Evolutionary conservation across 2,329 filamentous ascomycete species (phyloP).

Genomic region (Coniochaeta sp.): DNA sequence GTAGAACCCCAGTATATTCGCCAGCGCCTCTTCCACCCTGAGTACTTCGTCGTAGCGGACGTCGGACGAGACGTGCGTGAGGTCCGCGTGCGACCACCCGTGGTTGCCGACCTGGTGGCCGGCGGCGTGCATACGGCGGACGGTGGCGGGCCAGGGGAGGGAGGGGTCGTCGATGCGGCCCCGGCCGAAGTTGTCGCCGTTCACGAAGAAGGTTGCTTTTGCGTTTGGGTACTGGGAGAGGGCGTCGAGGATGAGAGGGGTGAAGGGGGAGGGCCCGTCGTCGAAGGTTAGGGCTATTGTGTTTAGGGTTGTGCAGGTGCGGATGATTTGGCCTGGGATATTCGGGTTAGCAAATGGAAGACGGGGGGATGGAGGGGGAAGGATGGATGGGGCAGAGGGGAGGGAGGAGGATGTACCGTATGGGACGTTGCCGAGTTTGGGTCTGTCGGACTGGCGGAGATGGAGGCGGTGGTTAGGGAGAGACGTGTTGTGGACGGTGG

Average conservation of each 20-base stretch:
- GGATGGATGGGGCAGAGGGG: neutral
- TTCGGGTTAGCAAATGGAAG: too few relatives aligned
- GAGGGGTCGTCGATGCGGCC: constrained; percentile 19
- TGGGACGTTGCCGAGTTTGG: neutral
- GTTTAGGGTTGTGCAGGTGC: constrained; percentile 17
- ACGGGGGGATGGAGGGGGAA: too few relatives aligned
- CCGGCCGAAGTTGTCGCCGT: constrained; percentile 20
- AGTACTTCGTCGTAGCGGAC: constrained; percentile 20
- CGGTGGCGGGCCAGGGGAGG: constrained; percentile 12
- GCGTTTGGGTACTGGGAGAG: constrained; percentile 19
- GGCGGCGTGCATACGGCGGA: constrained; percentile 22
- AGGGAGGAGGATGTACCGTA: constrained; percentile 1
- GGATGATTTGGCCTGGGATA: constrained; percentile 16
- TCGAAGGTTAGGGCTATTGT: constrained; percentile 29
- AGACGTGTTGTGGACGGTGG: neutral
- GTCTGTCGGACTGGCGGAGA: neutral
- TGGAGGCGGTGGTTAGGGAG: neutral
- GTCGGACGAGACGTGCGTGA: constrained; percentile 15
- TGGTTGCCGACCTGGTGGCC: constrained; percentile 31
- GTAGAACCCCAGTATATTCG: constrained; percentile 22
- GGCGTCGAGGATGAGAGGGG: constrained; percentile 24
- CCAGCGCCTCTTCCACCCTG: constrained; percentile 22
- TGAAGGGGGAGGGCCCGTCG: constrained; percentile 26
- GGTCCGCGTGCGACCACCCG: constrained; percentile 26
- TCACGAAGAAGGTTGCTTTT: constrained; percentile 30